Conservation (phyloP, 1,284 basidiomycete species). For the Puccinia coronata region DNA sequence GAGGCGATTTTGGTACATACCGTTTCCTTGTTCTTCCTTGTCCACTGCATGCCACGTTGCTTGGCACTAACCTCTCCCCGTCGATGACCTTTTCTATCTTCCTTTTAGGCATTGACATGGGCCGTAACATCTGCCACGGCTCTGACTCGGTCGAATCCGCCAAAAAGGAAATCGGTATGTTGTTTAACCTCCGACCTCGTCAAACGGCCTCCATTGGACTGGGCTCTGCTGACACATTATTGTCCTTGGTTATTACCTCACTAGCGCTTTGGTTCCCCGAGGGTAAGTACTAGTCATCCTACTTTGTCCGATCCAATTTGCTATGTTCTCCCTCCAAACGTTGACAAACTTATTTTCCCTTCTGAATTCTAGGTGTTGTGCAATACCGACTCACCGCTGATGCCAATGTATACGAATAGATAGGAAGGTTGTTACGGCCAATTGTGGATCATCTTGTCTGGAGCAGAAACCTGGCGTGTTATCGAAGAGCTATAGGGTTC, state of each 20-base stretch:
- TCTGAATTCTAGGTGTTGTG: slow-evolving; percentile 25
- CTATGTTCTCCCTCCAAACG: slow-evolving; percentile 56
- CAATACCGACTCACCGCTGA: slow-evolving; percentile 44
- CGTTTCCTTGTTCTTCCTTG: slow-evolving; percentile 47
- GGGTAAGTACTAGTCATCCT: slow-evolving; percentile 42
- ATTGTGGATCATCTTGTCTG: too few relatives aligned
- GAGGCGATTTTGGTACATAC: slow-evolving; percentile 50
- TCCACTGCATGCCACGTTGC: slow-evolving; percentile 14
- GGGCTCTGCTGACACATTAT: not conserved
- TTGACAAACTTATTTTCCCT: not conserved
- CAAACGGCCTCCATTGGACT: not conserved
- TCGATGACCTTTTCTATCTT: slow-evolving; percentile 54
- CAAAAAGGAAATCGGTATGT: slow-evolving; percentile 59
- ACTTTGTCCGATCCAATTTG: not conserved
- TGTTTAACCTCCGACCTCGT: slow-evolving; percentile 64
- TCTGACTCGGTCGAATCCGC: slow-evolving; percentile 67
- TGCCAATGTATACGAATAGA: slow-evolving; percentile 47
- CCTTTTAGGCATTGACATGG: slow-evolving; percentile 64
- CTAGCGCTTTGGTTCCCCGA: slow-evolving; percentile 72
- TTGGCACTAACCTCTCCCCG: slow-evolving; percentile 82
- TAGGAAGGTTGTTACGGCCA: not conserved
- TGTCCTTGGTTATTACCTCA: slow-evolving; percentile 63
- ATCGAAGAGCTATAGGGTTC: not conserved
- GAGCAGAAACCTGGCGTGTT: not conserved
- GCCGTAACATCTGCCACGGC: slow-evolving; percentile 88